These are phyloP conservation scores for Flammula alnicola DNA, from an alignment of 1,284 basidiomycete species.

Conservation along the genomic window DNA sequence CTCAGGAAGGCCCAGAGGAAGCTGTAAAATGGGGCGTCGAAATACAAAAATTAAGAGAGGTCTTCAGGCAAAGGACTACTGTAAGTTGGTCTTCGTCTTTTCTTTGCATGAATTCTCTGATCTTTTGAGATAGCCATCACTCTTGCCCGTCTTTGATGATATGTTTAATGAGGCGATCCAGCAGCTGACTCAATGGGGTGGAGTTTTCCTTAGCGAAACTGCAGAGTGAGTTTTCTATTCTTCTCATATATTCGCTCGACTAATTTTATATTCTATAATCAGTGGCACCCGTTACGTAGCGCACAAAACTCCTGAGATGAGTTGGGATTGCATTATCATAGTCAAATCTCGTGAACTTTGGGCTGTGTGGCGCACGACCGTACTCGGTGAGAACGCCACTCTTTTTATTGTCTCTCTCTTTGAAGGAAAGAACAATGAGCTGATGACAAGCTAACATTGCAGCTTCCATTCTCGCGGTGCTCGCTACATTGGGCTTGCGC, in stretches of 20 bases:
- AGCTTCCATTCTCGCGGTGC: conserved; percentile 40
- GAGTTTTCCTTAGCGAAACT: conserved; percentile 77
- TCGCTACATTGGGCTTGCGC: conserved; percentile 42
- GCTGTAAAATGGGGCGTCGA: conserved; percentile 78
- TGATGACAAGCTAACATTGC: conserved; percentile 6
- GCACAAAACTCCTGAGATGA: conserved; percentile 73
- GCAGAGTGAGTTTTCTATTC: conserved; percentile 58
- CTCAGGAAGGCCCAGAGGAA: conserved; percentile 57
- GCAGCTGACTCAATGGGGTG: conserved; percentile 81
- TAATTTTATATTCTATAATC: conserved; percentile 22
- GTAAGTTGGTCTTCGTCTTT: conserved; percentile 44
- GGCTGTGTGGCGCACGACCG: conserved; percentile 69
- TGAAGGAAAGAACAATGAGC: conserved; percentile 13
- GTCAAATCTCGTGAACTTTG: conserved; percentile 73
- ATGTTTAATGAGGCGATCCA: conserved; percentile 82
- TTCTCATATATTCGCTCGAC: not conserved
- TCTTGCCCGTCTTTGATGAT: conserved; percentile 65
- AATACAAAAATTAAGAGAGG: conserved; percentile 55
- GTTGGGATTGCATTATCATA: conserved; percentile 70
- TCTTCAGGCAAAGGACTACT: conserved; percentile 58
- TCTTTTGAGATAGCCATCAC: conserved; percentile 46
- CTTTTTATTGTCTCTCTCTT: conserved; percentile 27
- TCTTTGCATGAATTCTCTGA: conserved; percentile 20
- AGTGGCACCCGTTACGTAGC: conserved; percentile 82
- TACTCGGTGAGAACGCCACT: conserved; percentile 58